Conservation (phyloP, 2,329 filamentous ascomycete genomes). For the Thielaviopsis cerberus region DNA sequence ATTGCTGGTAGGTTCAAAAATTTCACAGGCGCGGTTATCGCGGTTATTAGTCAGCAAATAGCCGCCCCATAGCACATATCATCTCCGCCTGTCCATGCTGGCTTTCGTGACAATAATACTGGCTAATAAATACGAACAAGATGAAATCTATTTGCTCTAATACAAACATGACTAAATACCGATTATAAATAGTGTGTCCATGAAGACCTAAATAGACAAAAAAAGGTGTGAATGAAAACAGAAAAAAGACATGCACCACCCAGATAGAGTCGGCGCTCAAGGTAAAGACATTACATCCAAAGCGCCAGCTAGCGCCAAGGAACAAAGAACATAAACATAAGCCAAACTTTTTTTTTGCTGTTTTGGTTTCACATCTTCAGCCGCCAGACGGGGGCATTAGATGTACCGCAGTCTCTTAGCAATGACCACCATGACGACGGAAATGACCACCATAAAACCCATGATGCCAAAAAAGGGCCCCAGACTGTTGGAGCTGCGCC, state of each 20-base stretch:
- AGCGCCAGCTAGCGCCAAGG: not conserved
- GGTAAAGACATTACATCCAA: slow-evolving; percentile 1
- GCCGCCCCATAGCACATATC: not conserved
- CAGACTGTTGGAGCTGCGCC: slow-evolving; percentile 32
- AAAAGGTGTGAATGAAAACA: not conserved
- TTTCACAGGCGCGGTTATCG: not conserved
- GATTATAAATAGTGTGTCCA: not conserved
- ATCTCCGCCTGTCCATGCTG: too few relatives aligned
- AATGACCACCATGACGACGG: slow-evolving; percentile 25
- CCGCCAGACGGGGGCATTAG: slow-evolving; percentile 14
- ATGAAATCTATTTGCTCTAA: too few relatives aligned
- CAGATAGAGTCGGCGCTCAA: not conserved
- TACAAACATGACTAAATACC: too few relatives aligned
- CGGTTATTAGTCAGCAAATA: not conserved
- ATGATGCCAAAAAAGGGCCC: slow-evolving; percentile 34
- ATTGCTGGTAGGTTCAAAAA: not conserved
- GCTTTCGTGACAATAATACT: too few relatives aligned
- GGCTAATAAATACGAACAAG: too few relatives aligned
- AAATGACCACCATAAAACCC: slow-evolving; percentile 34
- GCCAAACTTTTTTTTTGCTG: not conserved
- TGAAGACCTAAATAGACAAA: not conserved
- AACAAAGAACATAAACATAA: not conserved
- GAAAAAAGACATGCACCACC: not conserved
- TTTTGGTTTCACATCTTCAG: not conserved
- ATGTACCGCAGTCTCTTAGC: slow-evolving; percentile 31